These are phyloP conservation scores for Cladosporium sp. DNA, from an alignment of 2,329 filamentous ascomycete genomes.

Conservation along the genomic window DNA sequence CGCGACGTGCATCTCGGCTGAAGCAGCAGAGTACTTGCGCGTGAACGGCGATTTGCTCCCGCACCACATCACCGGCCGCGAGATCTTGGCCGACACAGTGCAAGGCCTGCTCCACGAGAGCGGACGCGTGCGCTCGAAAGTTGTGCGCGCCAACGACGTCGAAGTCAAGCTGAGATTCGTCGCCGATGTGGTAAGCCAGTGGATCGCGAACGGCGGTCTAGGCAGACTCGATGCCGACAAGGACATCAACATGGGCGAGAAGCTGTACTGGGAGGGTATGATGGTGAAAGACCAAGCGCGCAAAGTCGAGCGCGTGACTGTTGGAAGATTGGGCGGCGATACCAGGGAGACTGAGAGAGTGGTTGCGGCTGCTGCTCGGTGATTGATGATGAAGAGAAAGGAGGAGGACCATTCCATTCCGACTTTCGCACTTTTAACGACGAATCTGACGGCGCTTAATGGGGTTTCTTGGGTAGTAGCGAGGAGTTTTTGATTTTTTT, in stretches of 20 bases:
- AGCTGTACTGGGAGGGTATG: conserved; percentile 47
- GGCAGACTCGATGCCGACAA: conserved; percentile 50
- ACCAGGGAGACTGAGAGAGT: conserved; percentile 16
- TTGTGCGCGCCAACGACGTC: conserved; percentile 72
- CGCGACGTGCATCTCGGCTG: conserved; percentile 74
- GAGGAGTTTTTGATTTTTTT: not conserved
- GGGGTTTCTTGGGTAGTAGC: conserved; percentile 6
- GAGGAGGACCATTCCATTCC: not conserved
- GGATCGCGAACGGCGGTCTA: conserved; percentile 69
- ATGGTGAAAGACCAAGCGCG: conserved; percentile 47
- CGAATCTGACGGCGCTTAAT: conserved; percentile 9
- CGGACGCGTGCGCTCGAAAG: conserved; percentile 47
- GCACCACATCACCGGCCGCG: conserved; percentile 68
- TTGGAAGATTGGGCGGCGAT: conserved; percentile 53
- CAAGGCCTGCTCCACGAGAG: conserved; percentile 69
- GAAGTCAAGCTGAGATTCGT: conserved; percentile 75
- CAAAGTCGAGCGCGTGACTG: conserved; percentile 50
- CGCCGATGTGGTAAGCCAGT: conserved; percentile 67
- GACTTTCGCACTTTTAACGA: conserved; percentile 6
- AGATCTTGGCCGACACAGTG: conserved; percentile 70
- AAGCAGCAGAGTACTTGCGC: conserved; percentile 67
- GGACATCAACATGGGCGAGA: conserved; percentile 32
- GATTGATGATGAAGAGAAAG: not conserved
- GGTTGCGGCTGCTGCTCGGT: not conserved
- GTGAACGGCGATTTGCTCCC: conserved; percentile 64